phyloP scores from a whole-genome alignment of 2,329 filamentous ascomycete species.

The Alternaria gansuensis region DNA sequence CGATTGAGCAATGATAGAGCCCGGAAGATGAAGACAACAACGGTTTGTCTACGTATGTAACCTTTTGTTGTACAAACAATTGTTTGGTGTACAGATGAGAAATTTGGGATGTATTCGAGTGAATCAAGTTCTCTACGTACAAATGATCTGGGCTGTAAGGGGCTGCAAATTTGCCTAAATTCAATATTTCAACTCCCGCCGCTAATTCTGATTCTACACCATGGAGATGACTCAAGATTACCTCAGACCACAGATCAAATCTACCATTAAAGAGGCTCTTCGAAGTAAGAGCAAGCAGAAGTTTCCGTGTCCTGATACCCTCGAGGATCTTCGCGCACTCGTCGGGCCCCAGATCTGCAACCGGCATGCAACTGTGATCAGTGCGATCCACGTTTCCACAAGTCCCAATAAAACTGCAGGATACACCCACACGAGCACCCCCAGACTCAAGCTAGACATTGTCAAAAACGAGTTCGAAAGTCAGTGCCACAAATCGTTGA shows the following conservation, averaged over 20 bases:
- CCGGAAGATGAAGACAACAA: background rate
- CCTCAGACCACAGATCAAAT: background rate
- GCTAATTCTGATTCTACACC: background rate
- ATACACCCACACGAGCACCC: background rate
- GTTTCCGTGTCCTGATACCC: background rate
- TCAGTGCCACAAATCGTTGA: background rate
- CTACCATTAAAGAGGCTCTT: background rate
- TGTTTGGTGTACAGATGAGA: background rate
- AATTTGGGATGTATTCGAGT: background rate
- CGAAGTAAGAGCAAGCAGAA: background rate
- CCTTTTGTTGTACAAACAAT: background rate
- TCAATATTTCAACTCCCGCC: background rate
- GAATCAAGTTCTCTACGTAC: background rate
- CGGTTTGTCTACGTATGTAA: background rate
- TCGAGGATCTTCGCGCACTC: background rate
- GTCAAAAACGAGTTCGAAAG: constrained; percentile 12
- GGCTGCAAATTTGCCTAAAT: background rate
- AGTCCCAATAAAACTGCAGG: background rate
- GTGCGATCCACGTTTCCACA: background rate
- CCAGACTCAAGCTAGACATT: constrained; percentile 8
- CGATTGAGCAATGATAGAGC: background rate
- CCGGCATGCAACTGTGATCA: constrained; percentile 2
- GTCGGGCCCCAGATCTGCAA: background rate
- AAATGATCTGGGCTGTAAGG: background rate
- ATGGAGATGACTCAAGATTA: background rate